Evolutionary conservation across 768 basidiomycete species (phyloP).

Genomic region (Suillus ampliporus): DNA sequence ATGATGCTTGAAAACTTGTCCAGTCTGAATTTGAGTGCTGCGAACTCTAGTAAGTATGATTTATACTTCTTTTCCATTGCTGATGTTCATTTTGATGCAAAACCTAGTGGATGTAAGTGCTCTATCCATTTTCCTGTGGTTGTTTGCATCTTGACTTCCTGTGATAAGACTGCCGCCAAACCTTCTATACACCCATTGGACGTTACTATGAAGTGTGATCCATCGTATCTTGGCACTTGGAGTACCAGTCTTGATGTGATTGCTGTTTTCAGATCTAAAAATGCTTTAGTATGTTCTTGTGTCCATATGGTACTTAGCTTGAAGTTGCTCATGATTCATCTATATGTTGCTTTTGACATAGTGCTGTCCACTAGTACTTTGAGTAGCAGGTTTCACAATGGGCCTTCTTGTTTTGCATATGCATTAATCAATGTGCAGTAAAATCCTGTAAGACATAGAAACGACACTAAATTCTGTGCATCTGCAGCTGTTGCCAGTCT

Average conservation of each 20-base stretch:
- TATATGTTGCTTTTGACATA: no score
- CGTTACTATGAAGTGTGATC: conserved; percentile 42
- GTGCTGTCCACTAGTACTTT: conserved; percentile 14
- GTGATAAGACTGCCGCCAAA: conserved; percentile 40
- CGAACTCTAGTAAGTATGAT: conserved; percentile 43
- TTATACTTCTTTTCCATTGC: conserved; percentile 35
- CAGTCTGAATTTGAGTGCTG: conserved; percentile 35
- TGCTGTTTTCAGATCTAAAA: conserved; percentile 43
- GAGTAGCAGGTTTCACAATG: conserved; percentile 1
- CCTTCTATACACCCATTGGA: conserved; percentile 40
- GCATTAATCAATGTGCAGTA: conserved; percentile 17
- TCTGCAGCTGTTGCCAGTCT: conserved; percentile 14
- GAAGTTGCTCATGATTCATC: no score
- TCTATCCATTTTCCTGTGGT: conserved; percentile 26
- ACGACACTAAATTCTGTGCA: conserved; percentile 2
- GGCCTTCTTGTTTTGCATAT: conserved; percentile 8
- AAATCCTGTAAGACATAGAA: conserved; percentile 18
- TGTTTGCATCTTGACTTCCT: conserved; percentile 20
- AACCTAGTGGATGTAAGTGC: conserved; percentile 23
- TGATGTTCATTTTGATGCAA: conserved; percentile 42
- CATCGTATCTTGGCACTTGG: conserved; percentile 36
- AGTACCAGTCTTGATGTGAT: conserved; percentile 46
- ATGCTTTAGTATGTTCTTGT: conserved; percentile 26
- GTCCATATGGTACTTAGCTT: no score
- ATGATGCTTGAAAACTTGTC: conserved; percentile 39